A percentile compares a stretch with the other conserved stretches of the same genome.
Evolutionary conservation across 805 yeast genomes (phyloP).

Genomic region (Metahyphopichia silvanorum): DNA sequence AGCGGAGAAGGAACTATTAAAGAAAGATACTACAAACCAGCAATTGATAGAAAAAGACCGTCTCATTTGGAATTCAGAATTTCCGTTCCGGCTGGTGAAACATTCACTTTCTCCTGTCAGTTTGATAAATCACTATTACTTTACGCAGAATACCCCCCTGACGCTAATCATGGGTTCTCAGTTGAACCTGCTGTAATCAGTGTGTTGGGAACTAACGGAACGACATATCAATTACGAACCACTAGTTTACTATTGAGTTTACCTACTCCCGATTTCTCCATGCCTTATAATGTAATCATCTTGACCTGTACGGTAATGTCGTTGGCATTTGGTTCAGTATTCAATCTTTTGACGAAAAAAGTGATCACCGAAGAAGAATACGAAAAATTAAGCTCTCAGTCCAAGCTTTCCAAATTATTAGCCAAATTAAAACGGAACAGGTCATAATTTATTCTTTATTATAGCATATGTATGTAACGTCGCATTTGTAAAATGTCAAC

Average conservation of each 20-base stretch:
- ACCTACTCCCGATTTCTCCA: constrained; percentile 97
- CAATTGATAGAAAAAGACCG: constrained; percentile 76
- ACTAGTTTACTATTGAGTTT: constrained; percentile 81
- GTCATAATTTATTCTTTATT: not conserved
- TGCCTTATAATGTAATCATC: constrained; percentile 97
- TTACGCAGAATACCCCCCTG: constrained; percentile 96
- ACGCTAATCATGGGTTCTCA: constrained; percentile 97
- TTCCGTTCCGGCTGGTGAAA: constrained; percentile 59
- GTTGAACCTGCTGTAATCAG: constrained; percentile 85
- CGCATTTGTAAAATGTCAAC: not conserved
- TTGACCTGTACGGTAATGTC: constrained; percentile 93
- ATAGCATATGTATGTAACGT: not conserved
- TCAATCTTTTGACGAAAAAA: constrained; percentile 71
- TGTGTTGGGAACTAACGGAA: constrained; percentile 33
- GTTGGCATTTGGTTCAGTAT: constrained; percentile 81
- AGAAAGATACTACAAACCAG: constrained; percentile 65
- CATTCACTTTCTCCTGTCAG: constrained; percentile 62
- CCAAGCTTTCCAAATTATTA: constrained; percentile 10
- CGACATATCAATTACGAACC: constrained; percentile 60
- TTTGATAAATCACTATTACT: constrained; percentile 85
- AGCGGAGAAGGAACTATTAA: constrained; percentile 30
- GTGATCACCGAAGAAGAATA: constrained; percentile 71
- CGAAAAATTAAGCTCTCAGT: constrained; percentile 15
- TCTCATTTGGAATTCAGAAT: constrained; percentile 74
- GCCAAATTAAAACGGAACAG: constrained; percentile 2